Evolutionary conservation across 208 protist genomes (phyloP), one percentile per base, ranked within the genome.

Genomic region (Acanthamoeba healyi): DNA sequence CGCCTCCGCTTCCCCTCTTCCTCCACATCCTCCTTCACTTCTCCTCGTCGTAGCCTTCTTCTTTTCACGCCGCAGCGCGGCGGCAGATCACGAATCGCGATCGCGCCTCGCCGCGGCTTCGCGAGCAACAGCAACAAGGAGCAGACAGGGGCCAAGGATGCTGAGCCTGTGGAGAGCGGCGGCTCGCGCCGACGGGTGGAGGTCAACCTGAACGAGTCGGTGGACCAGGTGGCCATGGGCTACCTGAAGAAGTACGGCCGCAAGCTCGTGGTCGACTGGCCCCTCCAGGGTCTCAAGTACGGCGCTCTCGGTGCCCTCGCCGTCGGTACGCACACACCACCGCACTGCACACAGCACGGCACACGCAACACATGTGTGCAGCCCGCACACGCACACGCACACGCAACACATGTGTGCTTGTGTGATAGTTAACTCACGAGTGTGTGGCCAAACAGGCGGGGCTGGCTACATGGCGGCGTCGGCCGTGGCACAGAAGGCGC

Each of bases 401-500:
- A n/a, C n/a, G n/a, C n/a, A n/a, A n/a, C n/a, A n/a, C n/a, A n/a
- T n/a, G n/a, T n/a, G n/a, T n/a, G n/a, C n/a, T n/a, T n/a, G n/a
- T n/a, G n/a, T n/a, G n/a, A n/a, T n/a, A n/a, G n/a, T n/a, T n/a
- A n/a, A n/a, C n/a, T n/a, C n/a, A n/a, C n/a, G n/a, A n/a, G n/a
- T n/a, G n/a, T n/a, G n/a, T n/a, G n/a, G 46, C 24, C 22, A 32
- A 34, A 29, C 29, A 86, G 77, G 77, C 7, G 77, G 77, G 9
- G 77, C 77, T 0, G 77, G 77, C 44, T 61, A 61, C 77, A 61
- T 86, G 77, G 77, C 77, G 3, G 46, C 32, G n/a, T 86, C 77
- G 44, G 77, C 77, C 10, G 7, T 38, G 29, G 77, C 34, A 22
- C 77, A 86, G 46, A 86, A 86, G 77, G 77, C 77, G 77, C 77